Percentiles rank a stretch among this genome's conserved stretches.
These are phyloP conservation scores for Lodderomyces elongisporus DNA, from an alignment of 1,139 yeast genomes.

Conservation along the genomic window DNA sequence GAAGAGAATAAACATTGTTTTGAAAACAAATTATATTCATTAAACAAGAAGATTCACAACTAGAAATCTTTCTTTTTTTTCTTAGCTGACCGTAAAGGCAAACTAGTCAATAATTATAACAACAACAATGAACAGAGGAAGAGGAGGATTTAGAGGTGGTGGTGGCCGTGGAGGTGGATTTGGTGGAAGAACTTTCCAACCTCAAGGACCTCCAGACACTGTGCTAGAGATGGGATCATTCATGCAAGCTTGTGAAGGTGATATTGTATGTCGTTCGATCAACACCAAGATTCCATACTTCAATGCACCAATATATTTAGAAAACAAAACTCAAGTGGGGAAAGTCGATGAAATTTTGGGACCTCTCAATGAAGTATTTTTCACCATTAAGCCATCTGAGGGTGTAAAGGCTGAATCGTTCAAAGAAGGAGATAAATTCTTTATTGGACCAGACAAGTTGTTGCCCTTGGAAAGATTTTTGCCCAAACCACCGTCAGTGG, in stretches of 20 bases:
- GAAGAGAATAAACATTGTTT: too few relatives aligned
- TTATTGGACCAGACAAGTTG: slow-evolving; percentile 90
- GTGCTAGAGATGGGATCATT: slow-evolving; percentile 94
- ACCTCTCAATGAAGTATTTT: slow-evolving; percentile 92
- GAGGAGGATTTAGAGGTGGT: slow-evolving; percentile 72
- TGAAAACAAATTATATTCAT: too few relatives aligned
- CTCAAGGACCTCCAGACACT: slow-evolving; percentile 89
- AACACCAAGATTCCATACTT: slow-evolving; percentile 94
- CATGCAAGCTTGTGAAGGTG: slow-evolving; percentile 93
- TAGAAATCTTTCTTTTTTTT: too few relatives aligned
- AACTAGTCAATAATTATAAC: too few relatives aligned
- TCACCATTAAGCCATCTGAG: slow-evolving; percentile 92
- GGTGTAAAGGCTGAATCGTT: slow-evolving; percentile 94
- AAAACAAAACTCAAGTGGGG: slow-evolving; percentile 92
- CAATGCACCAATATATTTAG: slow-evolving; percentile 97
- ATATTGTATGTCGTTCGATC: slow-evolving; percentile 91
- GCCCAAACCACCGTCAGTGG: slow-evolving; percentile 81
- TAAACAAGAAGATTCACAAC: too few relatives aligned
- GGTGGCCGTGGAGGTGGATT: slow-evolving; percentile 57
- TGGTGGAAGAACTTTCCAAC: slow-evolving; percentile 54
- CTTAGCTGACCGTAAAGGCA: too few relatives aligned
- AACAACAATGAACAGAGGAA: slow-evolving; percentile 48
- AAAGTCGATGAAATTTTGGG: slow-evolving; percentile 98
- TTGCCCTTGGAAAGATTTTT: slow-evolving; percentile 93
- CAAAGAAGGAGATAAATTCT: slow-evolving; percentile 94